Percentiles rank a stretch among this genome's conserved stretches.
Conservation (phyloP, 1,284 basidiomycete genomes). For the Heterobasidion occidentale region DNA sequence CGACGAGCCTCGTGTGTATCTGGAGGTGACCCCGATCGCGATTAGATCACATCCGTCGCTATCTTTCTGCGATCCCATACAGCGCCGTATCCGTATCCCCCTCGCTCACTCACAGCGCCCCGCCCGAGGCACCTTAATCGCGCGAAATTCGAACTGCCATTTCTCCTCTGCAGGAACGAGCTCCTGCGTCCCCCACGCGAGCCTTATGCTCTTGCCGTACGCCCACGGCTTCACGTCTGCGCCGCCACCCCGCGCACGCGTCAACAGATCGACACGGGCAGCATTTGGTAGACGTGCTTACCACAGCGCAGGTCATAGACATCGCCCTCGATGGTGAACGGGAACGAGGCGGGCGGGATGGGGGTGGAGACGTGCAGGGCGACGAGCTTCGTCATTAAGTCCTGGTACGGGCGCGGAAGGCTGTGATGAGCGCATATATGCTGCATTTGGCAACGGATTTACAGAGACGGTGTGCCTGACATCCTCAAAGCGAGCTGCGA, state of each 20-base stretch:
- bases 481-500: no score
- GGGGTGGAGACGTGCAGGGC: background rate
- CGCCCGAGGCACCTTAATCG: background rate
- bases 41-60: no score
- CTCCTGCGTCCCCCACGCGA: background rate
- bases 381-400: background rate
- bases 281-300: background rate
- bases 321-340: background rate
- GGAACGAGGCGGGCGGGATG: background rate
- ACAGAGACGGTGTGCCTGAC: no score
- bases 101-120: no score
- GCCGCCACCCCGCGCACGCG: no score
- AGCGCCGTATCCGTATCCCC: no score
- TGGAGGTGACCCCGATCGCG: no score
- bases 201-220: background rate
- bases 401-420: background rate
- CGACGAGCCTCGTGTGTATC: no score
- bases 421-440: no score
- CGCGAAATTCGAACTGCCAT: background rate
- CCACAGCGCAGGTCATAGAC: background rate
- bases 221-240: background rate
- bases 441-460: no score
- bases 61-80: no score
- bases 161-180: background rate
- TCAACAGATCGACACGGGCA: no score